Base-by-base conservation (phyloP, 2,329 filamentous ascomycete species). In the Xylaria hypoxylon region DNA sequence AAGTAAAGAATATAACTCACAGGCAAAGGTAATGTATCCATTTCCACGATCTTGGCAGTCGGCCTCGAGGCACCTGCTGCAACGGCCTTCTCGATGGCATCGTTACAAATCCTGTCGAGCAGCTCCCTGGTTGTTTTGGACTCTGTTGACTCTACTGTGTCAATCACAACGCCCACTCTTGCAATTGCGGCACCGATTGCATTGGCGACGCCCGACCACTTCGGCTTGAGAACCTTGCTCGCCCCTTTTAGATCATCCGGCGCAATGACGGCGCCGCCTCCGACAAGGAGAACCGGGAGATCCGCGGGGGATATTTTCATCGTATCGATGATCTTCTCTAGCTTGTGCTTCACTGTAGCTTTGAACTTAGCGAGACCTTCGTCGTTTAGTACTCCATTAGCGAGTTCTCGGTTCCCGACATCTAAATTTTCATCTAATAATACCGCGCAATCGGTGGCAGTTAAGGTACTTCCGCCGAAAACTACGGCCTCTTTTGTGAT, bases 181-280 rank as follows among this genome's bases (percentile, higher is more conserved):
- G 87, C 86, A 64, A 87, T 88, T 0, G 88, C 88, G 8, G 88
- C 88, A 1, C 88, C 88, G 10, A 90, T 87, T 0, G 88, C 88
- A 71, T 90, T 90, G 8, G 89, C 88, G 1, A 90, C 86, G 2
- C 83, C 83, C 1, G 86, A 84, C 79, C 83, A 88, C 45, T 82
- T 78, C 0, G 87, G 87, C 68, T 85, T 87, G 50, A 88, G 76
- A 1, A 90, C 85, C 35, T 77, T 80, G 65, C 84, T 86, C 8
- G 87, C 87, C 1, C 87, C 87, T 35, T 79, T 78, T 0, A 90
- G 78, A n/a, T 81, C 75, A 40, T 85, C 80, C 0, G 87, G 87
- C 0, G 85, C 84, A 48, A 90, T 82, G 10, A 90, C 79, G 1
- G 87, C 86, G 4, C 89, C 89, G 0, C 89, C 89, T 7, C 89